phyloP scores from a whole-genome alignment of 768 basidiomycete genomes.

The Tylopilus balloui region DNA sequence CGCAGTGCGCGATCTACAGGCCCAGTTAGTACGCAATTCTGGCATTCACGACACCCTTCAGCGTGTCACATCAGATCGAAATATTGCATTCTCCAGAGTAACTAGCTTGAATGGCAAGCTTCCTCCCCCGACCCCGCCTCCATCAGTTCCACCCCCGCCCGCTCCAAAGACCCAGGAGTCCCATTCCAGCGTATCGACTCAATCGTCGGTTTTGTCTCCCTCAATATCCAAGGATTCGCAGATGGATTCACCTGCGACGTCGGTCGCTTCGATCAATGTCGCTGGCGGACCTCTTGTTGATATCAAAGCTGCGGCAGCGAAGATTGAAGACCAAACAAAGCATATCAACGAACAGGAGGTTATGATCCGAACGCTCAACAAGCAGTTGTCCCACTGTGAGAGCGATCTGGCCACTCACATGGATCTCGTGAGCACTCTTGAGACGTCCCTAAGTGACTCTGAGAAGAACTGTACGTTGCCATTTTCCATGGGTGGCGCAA shows the following conservation, averaged over 20 bases:
- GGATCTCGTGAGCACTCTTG: slow-evolving; percentile 80
- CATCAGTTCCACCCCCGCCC: slow-evolving; percentile 82
- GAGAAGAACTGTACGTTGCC: slow-evolving; percentile 81
- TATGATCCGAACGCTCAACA: slow-evolving; percentile 92
- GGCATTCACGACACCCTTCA: slow-evolving; percentile 39
- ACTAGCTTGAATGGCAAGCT: slow-evolving; percentile 68
- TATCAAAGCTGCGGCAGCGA: slow-evolving; percentile 45
- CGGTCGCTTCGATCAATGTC: slow-evolving; percentile 45
- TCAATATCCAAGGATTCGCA: slow-evolving; percentile 70
- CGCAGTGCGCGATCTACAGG: slow-evolving; percentile 74
- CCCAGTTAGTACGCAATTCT: slow-evolving; percentile 58
- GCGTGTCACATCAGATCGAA: slow-evolving; percentile 50
- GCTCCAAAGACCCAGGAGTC: slow-evolving; percentile 55
- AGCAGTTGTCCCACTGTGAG: slow-evolving; percentile 91
- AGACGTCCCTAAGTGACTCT: slow-evolving; percentile 83
- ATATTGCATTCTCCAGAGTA: slow-evolving; percentile 50
- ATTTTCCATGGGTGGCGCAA: neutral
- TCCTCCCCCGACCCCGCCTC: slow-evolving; percentile 78
- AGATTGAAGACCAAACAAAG: slow-evolving; percentile 70
- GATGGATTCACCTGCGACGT: slow-evolving; percentile 62
- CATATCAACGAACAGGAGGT: slow-evolving; percentile 79
- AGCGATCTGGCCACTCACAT: slow-evolving; percentile 87
- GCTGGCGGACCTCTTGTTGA: slow-evolving; percentile 41
- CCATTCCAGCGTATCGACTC: slow-evolving; percentile 56
- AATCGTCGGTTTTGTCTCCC: slow-evolving; percentile 50